Conservation (phyloP, 495 filamentous ascomycete species). For the Neurospora sp. region DNA sequence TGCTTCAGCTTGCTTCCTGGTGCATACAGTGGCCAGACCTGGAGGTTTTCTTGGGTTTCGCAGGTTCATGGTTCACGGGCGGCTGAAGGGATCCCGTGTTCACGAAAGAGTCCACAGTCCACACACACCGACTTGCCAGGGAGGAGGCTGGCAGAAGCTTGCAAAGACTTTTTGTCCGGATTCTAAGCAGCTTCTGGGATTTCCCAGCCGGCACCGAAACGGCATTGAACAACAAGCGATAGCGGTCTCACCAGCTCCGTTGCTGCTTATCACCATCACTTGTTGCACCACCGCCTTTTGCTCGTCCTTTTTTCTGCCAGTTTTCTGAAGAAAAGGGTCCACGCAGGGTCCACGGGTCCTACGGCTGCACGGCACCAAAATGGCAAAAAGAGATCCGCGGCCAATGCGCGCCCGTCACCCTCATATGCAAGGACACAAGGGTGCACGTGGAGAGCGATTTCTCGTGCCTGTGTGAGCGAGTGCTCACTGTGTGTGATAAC, state of each 20-base stretch:
- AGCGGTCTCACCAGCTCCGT: neutral
- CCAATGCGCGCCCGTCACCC: neutral
- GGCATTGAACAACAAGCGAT: neutral
- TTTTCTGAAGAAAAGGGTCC: neutral
- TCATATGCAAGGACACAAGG: slow-evolving; percentile 5
- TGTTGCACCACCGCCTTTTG: neutral
- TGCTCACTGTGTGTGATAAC: neutral
- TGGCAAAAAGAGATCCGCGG: neutral
- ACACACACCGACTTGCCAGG: neutral
- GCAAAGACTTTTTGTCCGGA: neutral
- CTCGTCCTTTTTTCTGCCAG: neutral
- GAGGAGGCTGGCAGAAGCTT: neutral
- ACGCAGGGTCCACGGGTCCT: neutral
- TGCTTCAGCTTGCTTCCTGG: neutral
- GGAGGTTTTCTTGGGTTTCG: neutral
- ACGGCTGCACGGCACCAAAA: neutral
- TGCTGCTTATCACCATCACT: neutral
- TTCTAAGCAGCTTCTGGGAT: neutral
- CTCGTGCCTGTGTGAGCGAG: neutral
- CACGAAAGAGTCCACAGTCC: neutral
- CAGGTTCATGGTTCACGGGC: neutral
- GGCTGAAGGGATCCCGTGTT: neutral
- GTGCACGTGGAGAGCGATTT: slow-evolving; percentile 9
- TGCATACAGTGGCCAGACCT: neutral
- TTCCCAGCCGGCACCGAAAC: neutral